Conservation (phyloP, 140 eudicot genomes). For the Flaveria floridana region DNA sequence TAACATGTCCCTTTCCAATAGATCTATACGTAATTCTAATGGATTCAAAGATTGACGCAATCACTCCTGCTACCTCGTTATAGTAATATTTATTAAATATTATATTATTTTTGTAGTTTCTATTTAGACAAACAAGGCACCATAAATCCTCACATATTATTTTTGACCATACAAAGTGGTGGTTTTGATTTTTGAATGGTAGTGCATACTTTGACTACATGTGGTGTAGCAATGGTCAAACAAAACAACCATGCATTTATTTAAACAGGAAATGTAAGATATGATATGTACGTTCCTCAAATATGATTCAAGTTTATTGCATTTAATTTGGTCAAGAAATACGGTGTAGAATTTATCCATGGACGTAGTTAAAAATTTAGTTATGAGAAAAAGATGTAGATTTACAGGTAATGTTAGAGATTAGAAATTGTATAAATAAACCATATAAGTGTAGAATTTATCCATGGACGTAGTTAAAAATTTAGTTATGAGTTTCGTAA, state of each 20-base stretch:
- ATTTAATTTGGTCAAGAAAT: slow-evolving; percentile 24
- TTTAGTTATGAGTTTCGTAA: too few species aligned
- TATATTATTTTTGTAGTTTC: not conserved
- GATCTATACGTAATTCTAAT: slow-evolving; percentile 20
- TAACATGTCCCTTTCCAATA: slow-evolving; percentile 35
- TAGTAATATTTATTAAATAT: slow-evolving; percentile 1
- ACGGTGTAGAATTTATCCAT: too few species aligned
- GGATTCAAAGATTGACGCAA: slow-evolving; percentile 36
- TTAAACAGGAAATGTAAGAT: slow-evolving; percentile 6
- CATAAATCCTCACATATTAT: slow-evolving; percentile 26
- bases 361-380: too few species aligned
- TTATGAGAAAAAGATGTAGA: too few species aligned
- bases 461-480: too few species aligned
- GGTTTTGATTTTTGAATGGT: slow-evolving; percentile 23
- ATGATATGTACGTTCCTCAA: slow-evolving; percentile 31
- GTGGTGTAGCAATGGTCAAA: slow-evolving; percentile 33
- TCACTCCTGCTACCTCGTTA: slow-evolving; percentile 25
- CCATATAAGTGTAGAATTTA: too few species aligned
- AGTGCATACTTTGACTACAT: slow-evolving; percentile 26
- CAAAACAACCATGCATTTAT: slow-evolving; percentile 19
- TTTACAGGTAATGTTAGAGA: too few species aligned
- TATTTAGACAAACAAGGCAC: slow-evolving; percentile 26
- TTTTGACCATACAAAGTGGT: slow-evolving; percentile 22
- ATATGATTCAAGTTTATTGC: slow-evolving; percentile 24
- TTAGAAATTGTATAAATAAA: too few species aligned